A percentile compares a stretch with the other conserved stretches of the same genome.
phyloP scores from a whole-genome alignment of 352 stramenopile species.

The Blastocystis sp. region DNA sequence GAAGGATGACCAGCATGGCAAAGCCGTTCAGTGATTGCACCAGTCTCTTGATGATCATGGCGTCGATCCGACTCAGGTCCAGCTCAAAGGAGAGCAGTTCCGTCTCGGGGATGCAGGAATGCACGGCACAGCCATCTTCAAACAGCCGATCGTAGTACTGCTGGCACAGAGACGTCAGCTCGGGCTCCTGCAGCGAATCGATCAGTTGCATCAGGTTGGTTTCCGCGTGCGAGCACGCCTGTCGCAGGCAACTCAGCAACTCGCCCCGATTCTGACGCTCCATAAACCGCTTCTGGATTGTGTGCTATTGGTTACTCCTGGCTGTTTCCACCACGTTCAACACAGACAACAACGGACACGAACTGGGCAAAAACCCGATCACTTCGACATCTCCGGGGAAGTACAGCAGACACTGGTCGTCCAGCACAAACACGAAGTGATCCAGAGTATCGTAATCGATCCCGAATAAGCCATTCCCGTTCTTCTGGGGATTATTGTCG shows the following conservation, averaged over 20 bases:
- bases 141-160: background rate
- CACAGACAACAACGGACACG: conserved; percentile 1
- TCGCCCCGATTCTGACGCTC: conserved; percentile 5
- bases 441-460: conserved; percentile 33
- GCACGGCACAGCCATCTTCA: background rate
- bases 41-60: background rate
- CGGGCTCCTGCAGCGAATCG: background rate
- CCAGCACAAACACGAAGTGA: background rate
- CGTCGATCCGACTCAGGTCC: background rate
- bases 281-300: conserved; percentile 2
- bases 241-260: conserved; percentile 15
- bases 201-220: background rate
- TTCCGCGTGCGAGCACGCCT: background rate
- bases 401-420: background rate
- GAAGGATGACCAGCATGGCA: background rate
- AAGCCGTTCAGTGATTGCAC: background rate
- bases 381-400: background rate
- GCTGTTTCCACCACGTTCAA: background rate
- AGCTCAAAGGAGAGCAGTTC: background rate
- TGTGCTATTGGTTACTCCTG: background rate
- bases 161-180: background rate
- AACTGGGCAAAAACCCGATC: background rate
- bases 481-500: background rate
- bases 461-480: conserved; percentile 16
- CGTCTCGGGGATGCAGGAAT: background rate